A percentile compares a stretch with the other conserved stretches of the same genome.
Conservation (phyloP, 768 basidiomycete species). For the Lentinus tigrinus region DNA sequence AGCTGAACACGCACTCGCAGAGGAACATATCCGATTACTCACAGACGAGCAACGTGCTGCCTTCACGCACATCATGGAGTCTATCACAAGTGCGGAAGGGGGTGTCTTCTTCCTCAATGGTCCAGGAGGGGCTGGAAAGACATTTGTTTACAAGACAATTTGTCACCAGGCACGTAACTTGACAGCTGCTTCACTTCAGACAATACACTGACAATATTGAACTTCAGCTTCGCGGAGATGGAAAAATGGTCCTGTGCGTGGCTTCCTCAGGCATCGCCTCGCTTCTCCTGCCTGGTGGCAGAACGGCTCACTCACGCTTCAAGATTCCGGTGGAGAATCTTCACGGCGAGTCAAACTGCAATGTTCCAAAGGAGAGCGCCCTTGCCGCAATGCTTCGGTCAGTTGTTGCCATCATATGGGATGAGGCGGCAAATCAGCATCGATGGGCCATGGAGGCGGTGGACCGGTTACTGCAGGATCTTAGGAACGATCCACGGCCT, state of each 20-base stretch:
- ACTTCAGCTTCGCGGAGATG: constrained; percentile 27
- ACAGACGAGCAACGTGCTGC: not conserved
- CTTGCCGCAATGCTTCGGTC: constrained; percentile 32
- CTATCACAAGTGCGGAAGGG: not conserved
- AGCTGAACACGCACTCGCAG: not conserved
- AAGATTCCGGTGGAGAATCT: constrained; percentile 42
- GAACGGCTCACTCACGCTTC: constrained; percentile 48
- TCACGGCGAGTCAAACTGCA: constrained; percentile 30
- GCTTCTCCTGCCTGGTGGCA: constrained; percentile 41
- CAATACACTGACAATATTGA: constrained; percentile 32
- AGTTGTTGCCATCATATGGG: constrained; percentile 41
- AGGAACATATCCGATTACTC: not conserved
- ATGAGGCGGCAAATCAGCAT: constrained; percentile 42
- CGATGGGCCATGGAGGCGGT: constrained; percentile 38
- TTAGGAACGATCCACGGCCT: constrained; percentile 24
- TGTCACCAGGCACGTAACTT: not conserved
- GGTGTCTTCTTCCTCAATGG: not conserved
- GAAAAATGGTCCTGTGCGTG: constrained; percentile 16
- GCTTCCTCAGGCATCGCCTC: constrained; percentile 42
- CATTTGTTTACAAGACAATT: constrained; percentile 24
- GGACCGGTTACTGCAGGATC: constrained; percentile 36
- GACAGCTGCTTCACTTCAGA: constrained; percentile 35
- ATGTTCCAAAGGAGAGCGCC: constrained; percentile 29
- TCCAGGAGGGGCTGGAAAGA: not conserved
- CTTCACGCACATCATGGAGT: not conserved